Evolutionary conservation across 2,329 filamentous ascomycete genomes (phyloP).

Genomic region (Didymellaceae sp.): DNA sequence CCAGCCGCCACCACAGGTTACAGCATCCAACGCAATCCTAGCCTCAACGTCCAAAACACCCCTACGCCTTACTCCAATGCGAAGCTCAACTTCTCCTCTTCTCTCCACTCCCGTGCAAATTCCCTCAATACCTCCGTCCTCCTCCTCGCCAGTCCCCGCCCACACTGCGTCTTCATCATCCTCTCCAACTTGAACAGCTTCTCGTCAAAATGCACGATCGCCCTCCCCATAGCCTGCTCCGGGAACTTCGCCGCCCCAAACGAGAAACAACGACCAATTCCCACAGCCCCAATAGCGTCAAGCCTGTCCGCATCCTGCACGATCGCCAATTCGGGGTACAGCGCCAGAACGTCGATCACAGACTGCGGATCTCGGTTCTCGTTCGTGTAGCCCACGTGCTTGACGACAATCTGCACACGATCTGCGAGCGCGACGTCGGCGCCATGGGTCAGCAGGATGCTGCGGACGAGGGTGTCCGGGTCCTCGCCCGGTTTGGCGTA

Average conservation of each 20-base stretch:
- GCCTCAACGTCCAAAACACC: background rate
- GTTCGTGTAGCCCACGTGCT: slow-evolving; percentile 77
- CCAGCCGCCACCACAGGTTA: too few relatives aligned
- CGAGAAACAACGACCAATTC: slow-evolving; percentile 78
- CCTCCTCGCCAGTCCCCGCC: slow-evolving; percentile 26
- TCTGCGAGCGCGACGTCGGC: slow-evolving; percentile 64
- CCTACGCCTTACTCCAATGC: background rate
- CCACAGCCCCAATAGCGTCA: slow-evolving; percentile 89
- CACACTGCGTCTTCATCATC: slow-evolving; percentile 47
- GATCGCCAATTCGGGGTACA: slow-evolving; percentile 76
- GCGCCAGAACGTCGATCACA: slow-evolving; percentile 66
- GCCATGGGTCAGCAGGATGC: slow-evolving; percentile 64
- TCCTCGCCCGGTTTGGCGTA: slow-evolving; percentile 67
- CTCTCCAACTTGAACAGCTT: slow-evolving; percentile 41
- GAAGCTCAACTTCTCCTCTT: slow-evolving; percentile 26
- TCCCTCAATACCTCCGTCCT: slow-evolving; percentile 23
- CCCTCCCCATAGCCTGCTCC: slow-evolving; percentile 32
- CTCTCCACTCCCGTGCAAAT: slow-evolving; percentile 26
- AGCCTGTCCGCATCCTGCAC: slow-evolving; percentile 93
- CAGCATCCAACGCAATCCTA: too few relatives aligned
- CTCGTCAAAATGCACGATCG: slow-evolving; percentile 46
- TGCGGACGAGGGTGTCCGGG: slow-evolving; percentile 61
- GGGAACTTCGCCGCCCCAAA: slow-evolving; percentile 65
- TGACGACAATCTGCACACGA: slow-evolving; percentile 74
- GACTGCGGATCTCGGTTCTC: slow-evolving; percentile 71